Conservation (phyloP, 2,329 filamentous ascomycete genomes). For the Botrytis medusae region DNA sequence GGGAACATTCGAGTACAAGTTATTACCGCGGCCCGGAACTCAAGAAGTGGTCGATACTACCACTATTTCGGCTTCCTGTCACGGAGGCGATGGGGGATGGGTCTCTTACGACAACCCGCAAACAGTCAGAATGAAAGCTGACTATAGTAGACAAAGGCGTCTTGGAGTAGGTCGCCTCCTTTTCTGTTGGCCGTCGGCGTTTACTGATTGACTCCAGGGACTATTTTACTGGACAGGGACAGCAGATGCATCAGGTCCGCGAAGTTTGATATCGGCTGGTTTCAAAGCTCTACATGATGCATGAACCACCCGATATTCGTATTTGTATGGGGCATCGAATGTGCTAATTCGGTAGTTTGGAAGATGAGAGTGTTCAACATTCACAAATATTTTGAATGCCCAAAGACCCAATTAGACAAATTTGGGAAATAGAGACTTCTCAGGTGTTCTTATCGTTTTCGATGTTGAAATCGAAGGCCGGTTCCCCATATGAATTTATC, state of each 20-base stretch:
- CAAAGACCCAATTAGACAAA: not conserved
- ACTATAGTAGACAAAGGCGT: constrained; percentile 68
- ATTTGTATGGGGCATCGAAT: not conserved
- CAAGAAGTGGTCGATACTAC: constrained; percentile 68
- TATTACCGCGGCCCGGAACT: constrained; percentile 61
- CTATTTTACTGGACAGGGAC: constrained; percentile 83
- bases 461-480: not conserved
- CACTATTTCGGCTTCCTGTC: constrained; percentile 68
- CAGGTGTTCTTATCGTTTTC: not conserved
- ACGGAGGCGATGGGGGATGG: constrained; percentile 73
- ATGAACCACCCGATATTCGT: not conserved
- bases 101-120: constrained; percentile 78
- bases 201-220: constrained; percentile 48
- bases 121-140: constrained; percentile 73
- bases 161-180: constrained; percentile 53
- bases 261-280: constrained; percentile 58
- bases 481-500: not conserved
- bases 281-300: constrained; percentile 55
- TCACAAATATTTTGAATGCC: not conserved
- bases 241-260: constrained; percentile 61
- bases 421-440: not conserved
- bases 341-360: not conserved
- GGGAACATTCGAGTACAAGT: constrained; percentile 71
- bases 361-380: not conserved
- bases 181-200: not conserved